Conservation (phyloP, 2,329 filamentous ascomycete species). For the Cercospora citrullina region DNA sequence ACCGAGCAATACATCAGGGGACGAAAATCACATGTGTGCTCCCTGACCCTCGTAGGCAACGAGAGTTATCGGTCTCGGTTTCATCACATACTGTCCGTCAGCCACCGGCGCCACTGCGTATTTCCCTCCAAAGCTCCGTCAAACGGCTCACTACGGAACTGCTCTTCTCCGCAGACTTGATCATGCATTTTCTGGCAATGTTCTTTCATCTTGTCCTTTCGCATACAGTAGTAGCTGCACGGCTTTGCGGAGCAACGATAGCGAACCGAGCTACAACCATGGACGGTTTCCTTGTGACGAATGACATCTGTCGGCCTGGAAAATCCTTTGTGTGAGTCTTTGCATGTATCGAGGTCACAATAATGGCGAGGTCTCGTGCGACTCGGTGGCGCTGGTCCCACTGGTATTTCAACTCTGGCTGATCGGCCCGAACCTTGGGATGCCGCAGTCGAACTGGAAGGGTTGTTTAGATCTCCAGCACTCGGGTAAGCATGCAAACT, state of each 20-base stretch:
- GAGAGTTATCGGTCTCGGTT: too few relatives aligned
- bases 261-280: neutral
- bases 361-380: neutral
- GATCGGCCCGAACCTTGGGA: neutral
- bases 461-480: rapidly evolving
- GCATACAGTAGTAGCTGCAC: neutral
- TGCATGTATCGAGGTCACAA: neutral
- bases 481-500: neutral
- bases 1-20: too few relatives aligned
- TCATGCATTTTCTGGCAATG: neutral
- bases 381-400: neutral
- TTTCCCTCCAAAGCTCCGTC: neutral
- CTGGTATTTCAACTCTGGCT: neutral
- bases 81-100: neutral
- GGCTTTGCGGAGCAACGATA: neutral
- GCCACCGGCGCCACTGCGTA: neutral
- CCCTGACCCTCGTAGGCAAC: too few relatives aligned
- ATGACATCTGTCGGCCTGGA: neutral
- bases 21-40: too few relatives aligned
- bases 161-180: neutral
- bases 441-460: neutral
- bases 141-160: neutral
- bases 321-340: neutral
- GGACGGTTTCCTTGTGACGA: neutral
- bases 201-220: slow-evolving; percentile 2